These are phyloP conservation scores for Verticillium longisporum DNA, from an alignment of 2,329 filamentous ascomycete species.

Conservation along the genomic window DNA sequence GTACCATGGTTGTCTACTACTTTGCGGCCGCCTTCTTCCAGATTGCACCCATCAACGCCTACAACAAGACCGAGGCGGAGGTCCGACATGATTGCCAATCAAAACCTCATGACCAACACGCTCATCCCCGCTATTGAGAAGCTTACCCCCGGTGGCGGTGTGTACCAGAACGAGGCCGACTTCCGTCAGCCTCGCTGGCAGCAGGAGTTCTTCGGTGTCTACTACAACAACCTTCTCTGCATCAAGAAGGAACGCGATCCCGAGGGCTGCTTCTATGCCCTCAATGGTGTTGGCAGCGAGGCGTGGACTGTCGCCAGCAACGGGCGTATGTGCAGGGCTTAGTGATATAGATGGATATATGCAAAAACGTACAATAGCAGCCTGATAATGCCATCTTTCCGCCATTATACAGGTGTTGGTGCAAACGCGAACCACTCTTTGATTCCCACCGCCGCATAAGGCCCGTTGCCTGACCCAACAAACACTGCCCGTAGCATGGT, in stretches of 20 bases:
- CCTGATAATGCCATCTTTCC: background rate
- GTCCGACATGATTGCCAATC: slow-evolving; percentile 25
- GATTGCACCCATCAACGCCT: slow-evolving; percentile 39
- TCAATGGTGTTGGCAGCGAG: slow-evolving; percentile 44
- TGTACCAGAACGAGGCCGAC: slow-evolving; percentile 47
- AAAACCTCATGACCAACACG: slow-evolving; percentile 16
- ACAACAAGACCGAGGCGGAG: slow-evolving; percentile 33
- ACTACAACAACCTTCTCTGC: slow-evolving; percentile 30
- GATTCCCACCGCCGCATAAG: slow-evolving; percentile 17
- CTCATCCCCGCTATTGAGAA: slow-evolving; percentile 12
- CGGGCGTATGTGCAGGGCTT: slow-evolving; percentile 32
- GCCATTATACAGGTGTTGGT: background rate
- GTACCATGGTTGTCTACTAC: slow-evolving; percentile 41
- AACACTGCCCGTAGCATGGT: slow-evolving; percentile 15
- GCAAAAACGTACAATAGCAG: background rate
- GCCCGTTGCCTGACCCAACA: slow-evolving; percentile 14
- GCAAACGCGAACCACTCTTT: slow-evolving; percentile 18
- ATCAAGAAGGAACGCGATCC: slow-evolving; percentile 47
- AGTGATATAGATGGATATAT: background rate
- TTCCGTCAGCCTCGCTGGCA: slow-evolving; percentile 38
- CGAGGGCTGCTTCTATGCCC: slow-evolving; percentile 35
- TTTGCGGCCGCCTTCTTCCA: slow-evolving; percentile 39
- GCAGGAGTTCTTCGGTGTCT: slow-evolving; percentile 37
- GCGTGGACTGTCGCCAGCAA: slow-evolving; percentile 31
- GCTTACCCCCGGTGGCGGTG: slow-evolving; percentile 31